These are phyloP conservation scores for Penicillium sp. DNA, from an alignment of 2,329 filamentous ascomycete species.

Conservation along the genomic window DNA sequence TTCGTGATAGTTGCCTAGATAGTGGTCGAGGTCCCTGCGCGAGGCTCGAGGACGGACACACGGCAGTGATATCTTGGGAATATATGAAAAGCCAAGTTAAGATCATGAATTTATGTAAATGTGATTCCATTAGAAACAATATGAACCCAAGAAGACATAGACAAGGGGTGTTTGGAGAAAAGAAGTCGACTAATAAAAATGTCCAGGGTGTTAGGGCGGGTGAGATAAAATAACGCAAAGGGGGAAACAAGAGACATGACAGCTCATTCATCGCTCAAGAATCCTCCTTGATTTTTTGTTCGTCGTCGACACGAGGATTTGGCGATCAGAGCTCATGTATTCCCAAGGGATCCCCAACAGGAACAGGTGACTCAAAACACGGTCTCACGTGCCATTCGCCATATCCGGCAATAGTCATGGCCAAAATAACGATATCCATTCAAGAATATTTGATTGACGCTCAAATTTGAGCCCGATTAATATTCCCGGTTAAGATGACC, in stretches of 20 bases:
- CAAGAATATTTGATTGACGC: background rate
- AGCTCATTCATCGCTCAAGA: slow-evolving; percentile 16
- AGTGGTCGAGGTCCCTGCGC: slow-evolving; percentile 1
- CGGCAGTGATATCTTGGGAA: slow-evolving; percentile 1
- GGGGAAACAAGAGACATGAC: slow-evolving; percentile 13
- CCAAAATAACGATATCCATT: slow-evolving; percentile 7
- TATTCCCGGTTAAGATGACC: background rate
- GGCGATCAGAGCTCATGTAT: slow-evolving; percentile 9
- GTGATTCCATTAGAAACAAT: slow-evolving; percentile 27
- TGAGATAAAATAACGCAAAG: slow-evolving; percentile 9
- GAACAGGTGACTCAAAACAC: background rate
- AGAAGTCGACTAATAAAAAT: slow-evolving; percentile 14
- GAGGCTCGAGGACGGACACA: slow-evolving; percentile 13
- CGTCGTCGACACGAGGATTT: slow-evolving; percentile 12
- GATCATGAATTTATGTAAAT: slow-evolving; percentile 19
- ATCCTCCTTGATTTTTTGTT: slow-evolving; percentile 15
- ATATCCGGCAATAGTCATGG: slow-evolving; percentile 13
- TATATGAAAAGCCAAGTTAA: slow-evolving; percentile 5
- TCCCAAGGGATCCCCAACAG: slow-evolving; percentile 9
- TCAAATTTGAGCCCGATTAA: background rate
- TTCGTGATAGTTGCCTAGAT: background rate
- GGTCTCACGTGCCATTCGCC: slow-evolving; percentile 12
- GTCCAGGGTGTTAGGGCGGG: background rate
- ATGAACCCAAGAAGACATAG: slow-evolving; percentile 23
- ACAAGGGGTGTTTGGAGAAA: slow-evolving; percentile 12